phyloP scores from a whole-genome alignment of 441 rosid genomes.

The Erodium trifolium region DNA sequence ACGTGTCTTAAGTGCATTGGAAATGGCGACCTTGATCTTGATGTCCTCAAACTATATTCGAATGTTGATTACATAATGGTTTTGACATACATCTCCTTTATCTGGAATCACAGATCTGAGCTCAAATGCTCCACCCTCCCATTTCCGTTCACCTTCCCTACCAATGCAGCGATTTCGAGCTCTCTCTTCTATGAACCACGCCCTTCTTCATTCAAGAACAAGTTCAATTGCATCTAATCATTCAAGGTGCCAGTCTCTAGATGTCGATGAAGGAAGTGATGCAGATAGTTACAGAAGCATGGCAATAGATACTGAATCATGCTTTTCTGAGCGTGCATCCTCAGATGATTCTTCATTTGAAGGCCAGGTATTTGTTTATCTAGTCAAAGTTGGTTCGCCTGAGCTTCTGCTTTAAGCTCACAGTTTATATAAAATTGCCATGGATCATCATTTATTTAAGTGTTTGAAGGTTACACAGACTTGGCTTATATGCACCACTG shows the following conservation, averaged over 20 bases:
- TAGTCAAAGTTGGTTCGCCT: no score
- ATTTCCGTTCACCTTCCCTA: constrained; percentile 32
- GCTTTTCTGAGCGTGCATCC: constrained; percentile 47
- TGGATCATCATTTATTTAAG: no score
- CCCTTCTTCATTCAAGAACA: constrained; percentile 24
- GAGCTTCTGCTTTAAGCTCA: no score
- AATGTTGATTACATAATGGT: not conserved
- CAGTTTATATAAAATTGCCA: no score
- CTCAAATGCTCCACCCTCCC: constrained; percentile 27
- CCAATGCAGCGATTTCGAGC: constrained; percentile 44
- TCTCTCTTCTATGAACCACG: constrained; percentile 32
- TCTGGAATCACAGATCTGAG: constrained; percentile 27
- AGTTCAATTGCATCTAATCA: constrained; percentile 27
- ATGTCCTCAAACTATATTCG: no score
- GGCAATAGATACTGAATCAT: constrained; percentile 37
- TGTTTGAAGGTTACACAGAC: no score
- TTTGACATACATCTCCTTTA: constrained; percentile 10
- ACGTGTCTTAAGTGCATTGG: no score
- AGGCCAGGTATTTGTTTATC: constrained; percentile 24
- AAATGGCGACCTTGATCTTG: no score
- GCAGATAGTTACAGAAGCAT: constrained; percentile 38
- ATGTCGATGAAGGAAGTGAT: constrained; percentile 32
- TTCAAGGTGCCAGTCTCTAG: constrained; percentile 34
- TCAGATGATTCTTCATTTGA: constrained; percentile 34
- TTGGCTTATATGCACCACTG: no score